Base-by-base conservation (phyloP, 202 grass and related monocot species). In the Brachypodium distachyon region DNA sequence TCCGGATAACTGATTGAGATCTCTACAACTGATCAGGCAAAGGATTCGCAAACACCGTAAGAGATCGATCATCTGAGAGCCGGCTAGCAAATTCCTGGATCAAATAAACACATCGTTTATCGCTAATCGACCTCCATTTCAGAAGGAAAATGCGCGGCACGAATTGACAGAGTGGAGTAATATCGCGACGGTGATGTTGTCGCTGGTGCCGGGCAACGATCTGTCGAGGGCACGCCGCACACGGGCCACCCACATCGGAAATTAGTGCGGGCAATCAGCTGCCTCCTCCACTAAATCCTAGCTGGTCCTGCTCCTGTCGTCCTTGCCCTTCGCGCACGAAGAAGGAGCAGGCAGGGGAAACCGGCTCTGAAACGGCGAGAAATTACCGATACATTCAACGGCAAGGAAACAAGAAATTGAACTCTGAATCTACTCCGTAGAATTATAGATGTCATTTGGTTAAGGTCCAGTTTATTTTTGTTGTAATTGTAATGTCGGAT, bases 241-340 rank as follows among this genome's bases (percentile, higher is more conserved):
- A n/a, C n/a, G n/a, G 21, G 21, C 40, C 50, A 26, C 61, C 51
- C 61, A 43, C 33, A 36, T 9, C 13, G 54, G 0, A n/a, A n/a
- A 62, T 1, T 43, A 81, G 77, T 81, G 77, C 83, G 33, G 42
- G 10, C 42, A 54, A 43, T 42, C n/a, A 69, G 57, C 47, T 33
- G 29, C 6, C 27, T 61, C 60, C 61, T 1, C 50, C 61, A 50
- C 72, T 58, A 9, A 37, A 33, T 40, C 5, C 11, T 43, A 2
- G n/a, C n/a, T n/a, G n/a, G 47, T 19, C 41, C 6, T 18, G 23
- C 9, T 13, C 27, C 2, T 58, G 6, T 34, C 26, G 37, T 11
- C n/a, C n/a, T n/a, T n/a, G n/a, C n/a, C n/a, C n/a, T n/a, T n/a
- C n/a, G 26, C 7, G 19, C 37, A 16, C 49, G 12, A 3, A 32